Evolutionary conservation across 2,329 filamentous ascomycete species (phyloP).

Genomic region (Penicillium sp.): DNA sequence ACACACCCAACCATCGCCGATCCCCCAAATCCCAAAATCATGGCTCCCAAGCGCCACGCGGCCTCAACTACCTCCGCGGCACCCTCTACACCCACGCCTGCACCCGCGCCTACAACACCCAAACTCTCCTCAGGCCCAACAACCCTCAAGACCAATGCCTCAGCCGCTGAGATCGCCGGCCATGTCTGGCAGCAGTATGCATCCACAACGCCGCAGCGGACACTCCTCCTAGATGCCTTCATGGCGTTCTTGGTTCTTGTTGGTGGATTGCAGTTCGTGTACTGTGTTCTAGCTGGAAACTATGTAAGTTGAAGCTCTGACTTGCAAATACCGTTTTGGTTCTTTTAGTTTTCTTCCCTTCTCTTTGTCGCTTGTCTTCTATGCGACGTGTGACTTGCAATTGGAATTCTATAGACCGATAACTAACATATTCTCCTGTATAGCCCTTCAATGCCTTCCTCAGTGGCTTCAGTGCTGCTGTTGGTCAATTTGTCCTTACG

Average conservation of each 20-base stretch:
- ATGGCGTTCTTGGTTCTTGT: constrained; percentile 83
- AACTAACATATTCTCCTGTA: background rate
- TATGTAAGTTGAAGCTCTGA: constrained; percentile 65
- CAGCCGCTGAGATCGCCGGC: constrained; percentile 58
- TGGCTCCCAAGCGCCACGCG: constrained; percentile 33
- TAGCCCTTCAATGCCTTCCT: constrained; percentile 99
- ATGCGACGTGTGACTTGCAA: background rate
- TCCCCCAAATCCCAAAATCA: constrained; percentile 20
- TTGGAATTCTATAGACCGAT: background rate
- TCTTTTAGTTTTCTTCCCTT: background rate
- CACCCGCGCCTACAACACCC: constrained; percentile 20
- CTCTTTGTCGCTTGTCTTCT: background rate
- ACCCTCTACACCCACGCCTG: constrained; percentile 18
- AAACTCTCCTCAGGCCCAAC: constrained; percentile 37
- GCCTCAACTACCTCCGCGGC: constrained; percentile 32
- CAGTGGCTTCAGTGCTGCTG: constrained; percentile 87
- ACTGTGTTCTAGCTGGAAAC: constrained; percentile 88
- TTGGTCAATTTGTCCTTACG: constrained; percentile 96
- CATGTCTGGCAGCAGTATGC: constrained; percentile 78
- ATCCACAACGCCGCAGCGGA: constrained; percentile 79
- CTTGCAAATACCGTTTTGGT: background rate
- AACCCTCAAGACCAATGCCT: constrained; percentile 42
- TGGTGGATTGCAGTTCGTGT: constrained; percentile 87
- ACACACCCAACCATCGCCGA: constrained; percentile 31
- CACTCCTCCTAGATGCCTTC: constrained; percentile 88